A percentile compares a stretch with the other conserved stretches of the same genome.
These are phyloP conservation scores for Coffea eugenioides DNA, from an alignment of 257 asterid species.

Conservation along the genomic window DNA sequence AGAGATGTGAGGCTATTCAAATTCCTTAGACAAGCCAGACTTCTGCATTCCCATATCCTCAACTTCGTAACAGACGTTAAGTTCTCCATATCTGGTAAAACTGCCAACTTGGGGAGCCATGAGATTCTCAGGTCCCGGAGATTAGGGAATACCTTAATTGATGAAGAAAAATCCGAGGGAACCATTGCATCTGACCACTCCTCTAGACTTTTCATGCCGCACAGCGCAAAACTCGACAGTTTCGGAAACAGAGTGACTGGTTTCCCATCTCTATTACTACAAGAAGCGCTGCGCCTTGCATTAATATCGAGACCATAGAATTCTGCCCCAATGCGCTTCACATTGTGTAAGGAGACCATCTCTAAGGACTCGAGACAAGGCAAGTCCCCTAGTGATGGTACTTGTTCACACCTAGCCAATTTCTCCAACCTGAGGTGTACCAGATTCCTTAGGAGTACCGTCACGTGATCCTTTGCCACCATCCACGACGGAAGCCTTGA, in stretches of 20 bases:
- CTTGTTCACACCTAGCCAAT: not conserved
- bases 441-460: not conserved
- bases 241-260: not conserved
- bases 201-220: not conserved
- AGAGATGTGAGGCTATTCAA: too few species aligned
- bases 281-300: not conserved
- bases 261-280: too few species aligned
- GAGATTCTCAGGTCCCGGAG: not conserved
- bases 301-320: not conserved
- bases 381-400: constrained; percentile 8
- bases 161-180: not conserved
- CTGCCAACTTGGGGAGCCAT: not conserved
- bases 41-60: too few species aligned
- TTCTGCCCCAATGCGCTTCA: not conserved
- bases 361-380: not conserved
- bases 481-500: constrained; percentile 3
- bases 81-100: not conserved
- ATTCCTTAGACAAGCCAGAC: too few species aligned
- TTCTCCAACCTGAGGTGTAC: not conserved
- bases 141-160: not conserved
- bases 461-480: not conserved
- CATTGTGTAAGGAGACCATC: not conserved
- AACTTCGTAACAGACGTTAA: too few species aligned
- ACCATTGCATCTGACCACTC: not conserved
- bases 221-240: not conserved